A percentile compares a stretch with the other conserved stretches of the same genome.
Conservation (phyloP, 805 yeast species). For the Ogataea allantospora region DNA sequence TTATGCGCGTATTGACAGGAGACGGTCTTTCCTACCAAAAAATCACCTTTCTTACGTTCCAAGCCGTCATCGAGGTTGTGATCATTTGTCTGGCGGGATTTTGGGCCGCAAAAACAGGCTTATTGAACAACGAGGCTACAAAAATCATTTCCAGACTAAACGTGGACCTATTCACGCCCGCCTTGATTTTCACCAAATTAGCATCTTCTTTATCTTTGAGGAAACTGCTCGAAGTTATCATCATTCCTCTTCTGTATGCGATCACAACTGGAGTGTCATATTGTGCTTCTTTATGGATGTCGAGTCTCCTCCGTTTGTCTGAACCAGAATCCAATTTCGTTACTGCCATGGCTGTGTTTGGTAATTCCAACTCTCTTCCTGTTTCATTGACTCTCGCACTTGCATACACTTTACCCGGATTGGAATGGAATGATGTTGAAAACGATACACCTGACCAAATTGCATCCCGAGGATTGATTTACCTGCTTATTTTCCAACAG, state of each 20-base stretch:
- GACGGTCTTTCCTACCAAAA: conserved; percentile 29
- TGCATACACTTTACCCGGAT: conserved; percentile 70
- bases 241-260: conserved; percentile 84
- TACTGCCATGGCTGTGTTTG: conserved; percentile 95
- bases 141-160: conserved; percentile 73
- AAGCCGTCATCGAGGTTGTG: conserved; percentile 90
- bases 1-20: conserved; percentile 3
- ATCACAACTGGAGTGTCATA: conserved; percentile 77
- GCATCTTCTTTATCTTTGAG: conserved; percentile 66
- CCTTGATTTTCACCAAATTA: conserved; percentile 83
- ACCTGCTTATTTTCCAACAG: conserved; percentile 74
- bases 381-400: conserved; percentile 83
- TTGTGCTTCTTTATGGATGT: conserved; percentile 55
- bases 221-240: conserved; percentile 74
- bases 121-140: conserved; percentile 71
- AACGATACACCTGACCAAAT: conserved; percentile 67
- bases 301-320: conserved; percentile 56
- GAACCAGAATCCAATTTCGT: conserved; percentile 84
- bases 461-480: conserved; percentile 75
- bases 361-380: conserved; percentile 92
- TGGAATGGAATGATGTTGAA: conserved; percentile 71
- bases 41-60: conserved; percentile 71
- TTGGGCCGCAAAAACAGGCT: conserved; percentile 72
- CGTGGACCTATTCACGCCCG: conserved; percentile 93
- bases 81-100: conserved; percentile 84